Evolutionary conservation across 345 rosid species (phyloP).

Genomic region (Cardamine resedifolia): DNA sequence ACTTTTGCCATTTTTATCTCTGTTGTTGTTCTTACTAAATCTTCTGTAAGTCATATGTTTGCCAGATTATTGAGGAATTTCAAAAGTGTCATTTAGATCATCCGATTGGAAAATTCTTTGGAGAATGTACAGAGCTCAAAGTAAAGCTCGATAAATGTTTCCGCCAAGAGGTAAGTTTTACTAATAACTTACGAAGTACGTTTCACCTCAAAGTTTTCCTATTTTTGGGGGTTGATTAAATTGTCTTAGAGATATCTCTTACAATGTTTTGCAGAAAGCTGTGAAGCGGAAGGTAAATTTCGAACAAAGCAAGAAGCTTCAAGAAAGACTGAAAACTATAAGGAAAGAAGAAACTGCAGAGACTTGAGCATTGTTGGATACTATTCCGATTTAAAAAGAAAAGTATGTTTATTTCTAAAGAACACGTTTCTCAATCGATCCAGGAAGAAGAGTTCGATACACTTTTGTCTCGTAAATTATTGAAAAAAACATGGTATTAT

Average conservation of each 20-base stretch:
- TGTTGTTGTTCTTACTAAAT: not conserved
- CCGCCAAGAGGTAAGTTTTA: conserved; percentile 63
- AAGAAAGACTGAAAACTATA: conserved; percentile 49
- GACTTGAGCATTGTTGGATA: conserved; percentile 25
- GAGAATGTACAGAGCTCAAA: conserved; percentile 80
- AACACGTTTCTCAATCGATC: not conserved
- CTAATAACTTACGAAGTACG: not conserved
- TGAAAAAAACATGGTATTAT: not conserved
- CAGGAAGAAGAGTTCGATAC: not conserved
- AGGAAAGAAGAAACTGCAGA: conserved; percentile 57
- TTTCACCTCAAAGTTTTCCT: not conserved
- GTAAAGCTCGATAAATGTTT: conserved; percentile 85
- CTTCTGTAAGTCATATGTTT: not conserved
- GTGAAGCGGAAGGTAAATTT: conserved; percentile 87
- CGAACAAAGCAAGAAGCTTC: conserved; percentile 52
- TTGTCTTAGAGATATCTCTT: conserved; percentile 19
- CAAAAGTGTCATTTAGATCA: conserved; percentile 87
- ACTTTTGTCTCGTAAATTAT: not conserved
- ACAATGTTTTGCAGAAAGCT: conserved; percentile 59
- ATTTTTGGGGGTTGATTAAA: not conserved
- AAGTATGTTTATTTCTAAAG: not conserved
- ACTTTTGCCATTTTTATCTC: not conserved
- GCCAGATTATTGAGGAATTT: conserved; percentile 80
- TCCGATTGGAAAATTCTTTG: conserved; percentile 81
- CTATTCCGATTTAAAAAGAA: not conserved